These are phyloP conservation scores for Rehmannia glutinosa DNA, from an alignment of 257 asterid genomes.

Conservation along the genomic window DNA sequence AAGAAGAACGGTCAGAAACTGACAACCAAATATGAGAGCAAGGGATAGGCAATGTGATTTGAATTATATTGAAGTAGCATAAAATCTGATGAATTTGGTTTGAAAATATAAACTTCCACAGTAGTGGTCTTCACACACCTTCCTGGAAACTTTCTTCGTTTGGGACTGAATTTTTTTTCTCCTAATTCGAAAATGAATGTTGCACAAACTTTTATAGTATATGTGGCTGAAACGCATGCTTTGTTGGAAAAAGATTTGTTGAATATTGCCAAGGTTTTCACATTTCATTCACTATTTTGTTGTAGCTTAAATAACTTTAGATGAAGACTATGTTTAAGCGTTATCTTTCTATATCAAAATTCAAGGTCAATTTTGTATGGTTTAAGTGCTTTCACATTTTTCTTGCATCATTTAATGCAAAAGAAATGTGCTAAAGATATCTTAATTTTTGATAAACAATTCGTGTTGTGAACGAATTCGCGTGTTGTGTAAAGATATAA, in stretches of 20 bases:
- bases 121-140: background rate
- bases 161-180: background rate
- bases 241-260: conserved; percentile 17
- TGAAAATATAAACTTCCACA: background rate
- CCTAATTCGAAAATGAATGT: conserved; percentile 1
- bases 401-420: background rate
- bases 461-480: too few species aligned
- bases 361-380: background rate
- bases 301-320: background rate
- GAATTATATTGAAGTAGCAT: background rate
- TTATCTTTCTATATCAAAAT: background rate
- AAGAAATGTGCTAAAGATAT: background rate
- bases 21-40: background rate
- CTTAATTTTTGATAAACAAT: background rate
- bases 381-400: background rate
- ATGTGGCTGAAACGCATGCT: background rate
- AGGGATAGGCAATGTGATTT: background rate
- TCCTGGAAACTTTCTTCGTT: conserved; percentile 5
- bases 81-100: background rate
- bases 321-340: background rate
- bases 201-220: background rate
- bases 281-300: background rate
- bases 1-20: background rate
- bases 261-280: background rate
- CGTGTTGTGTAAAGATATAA: too few species aligned